Base-by-base conservation (phyloP, 2,329 filamentous ascomycete species). In the Penicillium sp. region DNA sequence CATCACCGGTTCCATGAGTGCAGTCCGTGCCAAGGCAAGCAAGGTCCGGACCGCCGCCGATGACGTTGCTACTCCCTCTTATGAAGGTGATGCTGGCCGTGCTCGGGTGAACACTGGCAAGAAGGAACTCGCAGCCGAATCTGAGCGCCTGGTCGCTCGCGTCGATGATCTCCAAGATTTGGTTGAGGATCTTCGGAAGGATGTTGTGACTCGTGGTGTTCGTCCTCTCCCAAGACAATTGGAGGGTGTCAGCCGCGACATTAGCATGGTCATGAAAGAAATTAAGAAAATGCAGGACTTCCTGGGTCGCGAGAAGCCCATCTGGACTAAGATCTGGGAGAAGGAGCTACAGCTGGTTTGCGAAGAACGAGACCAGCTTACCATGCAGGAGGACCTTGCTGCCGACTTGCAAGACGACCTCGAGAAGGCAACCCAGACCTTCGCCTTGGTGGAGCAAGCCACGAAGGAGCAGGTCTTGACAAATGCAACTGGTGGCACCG, bases 281-380 rank as follows among this genome's bases (percentile, higher is more conserved):
- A 85, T 99, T 59, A 94, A 90, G 82, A 92, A 90, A 76, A 88
- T 99, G 82, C 90, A 96, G 70, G 92, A 96, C 16, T 96, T 89
- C 78, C 84, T 99, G 77, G 87, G 86, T 65, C 84, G 85, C 45
- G 94, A 99, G 81, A 96, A 96, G 74, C 94, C 94, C 0, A 81
- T 97, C 55, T 99, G 94, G 93, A 97, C 91, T 52, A 97, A 97
- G 83, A 96, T 97, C 61, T 99, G 94, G 94, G 93, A 97, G 82
- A 92, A 95, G 75, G 92, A 97, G 73, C 80, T 99, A 44, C 91
- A 97, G 73, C 87, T 93, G 50, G 93, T 99, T 3, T 97, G 94
- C 76, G 91, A 96, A 71, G 94, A 97, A 68, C 86, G 92, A 62
- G 93, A 97, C 69, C 87, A 97, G 73, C 84, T 99, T 64, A 94